A percentile compares a stretch with the other conserved stretches of the same genome.
Evolutionary conservation across 345 rosid species (phyloP).

Genomic region (Eucalyptus urophylla): DNA sequence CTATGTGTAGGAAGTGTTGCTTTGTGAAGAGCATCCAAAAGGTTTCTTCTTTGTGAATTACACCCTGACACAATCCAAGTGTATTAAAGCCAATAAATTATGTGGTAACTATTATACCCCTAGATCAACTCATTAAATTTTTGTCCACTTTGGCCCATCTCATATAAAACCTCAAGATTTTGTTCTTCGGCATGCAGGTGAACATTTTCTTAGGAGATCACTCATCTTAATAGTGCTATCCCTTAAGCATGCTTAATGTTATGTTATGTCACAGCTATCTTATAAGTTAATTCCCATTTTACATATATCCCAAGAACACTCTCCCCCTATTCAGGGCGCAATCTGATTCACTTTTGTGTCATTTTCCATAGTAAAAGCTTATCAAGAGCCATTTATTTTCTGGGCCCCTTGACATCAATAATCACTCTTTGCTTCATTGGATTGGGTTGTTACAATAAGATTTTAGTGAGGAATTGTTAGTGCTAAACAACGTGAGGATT

Average conservation of each 20-base stretch:
- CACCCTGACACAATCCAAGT: accelerated
- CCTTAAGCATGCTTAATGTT: background rate
- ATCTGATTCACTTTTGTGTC: too few species aligned
- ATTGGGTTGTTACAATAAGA: background rate
- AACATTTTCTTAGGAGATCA: background rate
- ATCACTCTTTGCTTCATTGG: background rate
- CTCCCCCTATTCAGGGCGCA: background rate
- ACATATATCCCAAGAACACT: background rate
- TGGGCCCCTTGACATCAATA: background rate
- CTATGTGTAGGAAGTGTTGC: background rate
- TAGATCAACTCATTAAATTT: background rate
- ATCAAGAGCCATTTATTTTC: background rate
- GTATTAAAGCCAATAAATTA: background rate
- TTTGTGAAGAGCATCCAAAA: background rate
- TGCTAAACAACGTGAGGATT: too few species aligned
- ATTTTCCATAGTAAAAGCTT: background rate
- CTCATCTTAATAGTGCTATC: background rate
- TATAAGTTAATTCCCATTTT: background rate
- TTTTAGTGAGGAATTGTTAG: too few species aligned
- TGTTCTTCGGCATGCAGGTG: background rate
- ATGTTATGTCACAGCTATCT: accelerated
- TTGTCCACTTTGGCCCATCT: background rate
- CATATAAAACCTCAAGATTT: background rate
- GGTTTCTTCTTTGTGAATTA: too few species aligned
- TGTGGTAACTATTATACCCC: background rate